A percentile compares a stretch with the other conserved stretches of the same genome.
Conservation (phyloP, 2,329 filamentous ascomycete species). For the Neophaeococcomyces aloes region DNA sequence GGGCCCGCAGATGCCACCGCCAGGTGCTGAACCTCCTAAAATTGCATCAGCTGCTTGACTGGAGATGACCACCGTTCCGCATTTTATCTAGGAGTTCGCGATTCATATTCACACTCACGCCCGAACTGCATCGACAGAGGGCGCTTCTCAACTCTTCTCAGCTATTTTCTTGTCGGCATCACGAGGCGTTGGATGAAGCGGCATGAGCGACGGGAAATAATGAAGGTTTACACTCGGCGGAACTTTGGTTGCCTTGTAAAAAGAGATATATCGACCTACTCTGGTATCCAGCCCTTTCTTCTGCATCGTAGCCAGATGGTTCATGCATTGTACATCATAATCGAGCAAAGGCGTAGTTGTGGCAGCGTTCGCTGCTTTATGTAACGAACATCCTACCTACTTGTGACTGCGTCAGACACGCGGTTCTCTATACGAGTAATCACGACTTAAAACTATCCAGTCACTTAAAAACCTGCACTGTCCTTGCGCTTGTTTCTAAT, state of each 20-base stretch:
- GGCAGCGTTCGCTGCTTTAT: background rate
- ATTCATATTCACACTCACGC: slow-evolving; percentile 12
- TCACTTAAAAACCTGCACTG: too few species aligned
- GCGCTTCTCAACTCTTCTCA: slow-evolving; percentile 18
- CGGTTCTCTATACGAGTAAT: too few species aligned
- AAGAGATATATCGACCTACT: background rate
- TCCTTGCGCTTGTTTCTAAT: too few species aligned
- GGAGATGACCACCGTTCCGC: slow-evolving; percentile 17
- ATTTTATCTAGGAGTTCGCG: slow-evolving; percentile 15
- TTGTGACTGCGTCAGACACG: too few species aligned
- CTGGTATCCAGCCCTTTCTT: background rate
- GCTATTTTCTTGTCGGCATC: slow-evolving; percentile 8
- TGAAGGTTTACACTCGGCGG: background rate
- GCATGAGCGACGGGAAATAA: slow-evolving; percentile 11
- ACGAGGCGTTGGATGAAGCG: background rate
- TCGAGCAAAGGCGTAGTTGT: background rate
- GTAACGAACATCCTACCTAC: background rate
- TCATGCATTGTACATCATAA: slow-evolving; percentile 4
- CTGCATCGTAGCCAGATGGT: too few species aligned
- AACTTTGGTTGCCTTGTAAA: background rate
- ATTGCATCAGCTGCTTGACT: slow-evolving; percentile 7
- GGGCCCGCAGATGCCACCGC: slow-evolving; percentile 21
- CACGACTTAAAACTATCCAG: too few species aligned
- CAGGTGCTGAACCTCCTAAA: slow-evolving; percentile 18
- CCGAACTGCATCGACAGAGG: slow-evolving; percentile 1